A percentile compares a stretch with the other conserved stretches of the same genome.
These are phyloP conservation scores for Lophiostoma macrostomum DNA, from an alignment of 495 filamentous ascomycete genomes.

Conservation along the genomic window DNA sequence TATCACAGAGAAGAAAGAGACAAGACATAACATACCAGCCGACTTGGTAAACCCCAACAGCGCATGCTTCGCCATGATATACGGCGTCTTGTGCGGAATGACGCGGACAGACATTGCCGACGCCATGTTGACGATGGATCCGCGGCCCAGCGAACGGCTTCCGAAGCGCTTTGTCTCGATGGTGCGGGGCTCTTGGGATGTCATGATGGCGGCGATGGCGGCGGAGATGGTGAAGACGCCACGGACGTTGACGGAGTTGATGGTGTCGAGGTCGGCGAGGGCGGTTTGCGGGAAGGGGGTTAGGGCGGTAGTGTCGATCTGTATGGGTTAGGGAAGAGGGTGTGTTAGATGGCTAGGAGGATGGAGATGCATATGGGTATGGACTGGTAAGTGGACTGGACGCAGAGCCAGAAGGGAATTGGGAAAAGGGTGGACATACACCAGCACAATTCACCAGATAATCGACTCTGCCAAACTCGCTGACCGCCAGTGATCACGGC, in stretches of 20 bases:
- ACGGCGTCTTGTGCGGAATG: conserved; percentile 1
- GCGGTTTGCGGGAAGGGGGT: no score
- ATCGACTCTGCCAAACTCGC: conserved; percentile 23
- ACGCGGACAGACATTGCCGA: conserved; percentile 6
- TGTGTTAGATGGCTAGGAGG: no score
- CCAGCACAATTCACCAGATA: conserved; percentile 23
- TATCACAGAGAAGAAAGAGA: background rate
- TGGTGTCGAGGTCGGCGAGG: no score
- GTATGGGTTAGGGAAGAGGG: no score
- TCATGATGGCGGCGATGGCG: background rate
- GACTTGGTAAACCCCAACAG: conserved; percentile 1
- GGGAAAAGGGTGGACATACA: conserved; percentile 1
- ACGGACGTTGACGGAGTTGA: no score
- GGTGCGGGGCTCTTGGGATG: background rate
- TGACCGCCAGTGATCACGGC: background rate
- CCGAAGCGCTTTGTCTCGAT: background rate
- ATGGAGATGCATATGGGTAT: no score
- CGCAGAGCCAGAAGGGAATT: no score
- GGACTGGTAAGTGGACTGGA: no score
- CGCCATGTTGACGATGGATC: conserved; percentile 9
- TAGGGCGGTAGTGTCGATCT: no score
- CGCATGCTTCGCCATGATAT: conserved; percentile 9
- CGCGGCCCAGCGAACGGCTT: conserved; percentile 7
- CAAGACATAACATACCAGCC: background rate
- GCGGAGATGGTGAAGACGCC: no score